Evolutionary conservation across 2,329 filamentous ascomycete species (phyloP), one percentile per base, ranked within the genome.

Genomic region (Pyrenophora tritici-repentis): DNA sequence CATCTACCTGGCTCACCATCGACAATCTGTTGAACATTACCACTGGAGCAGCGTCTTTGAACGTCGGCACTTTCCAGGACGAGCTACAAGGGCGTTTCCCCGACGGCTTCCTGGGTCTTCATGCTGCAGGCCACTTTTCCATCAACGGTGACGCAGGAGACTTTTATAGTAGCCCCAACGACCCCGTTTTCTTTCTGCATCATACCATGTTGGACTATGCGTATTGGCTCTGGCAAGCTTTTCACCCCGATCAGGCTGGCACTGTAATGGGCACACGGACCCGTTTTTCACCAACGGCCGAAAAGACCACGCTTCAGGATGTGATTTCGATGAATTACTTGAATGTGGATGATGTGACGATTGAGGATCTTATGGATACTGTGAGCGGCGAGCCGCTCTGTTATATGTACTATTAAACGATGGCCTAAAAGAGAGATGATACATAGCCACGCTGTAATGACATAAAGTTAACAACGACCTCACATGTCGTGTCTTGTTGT

Each of bases 141-240:
- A 63, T 66, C 10, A 61, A 60, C n/a, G 55, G 55, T 4, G 60
- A 63, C 16, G 74, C 71, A 1, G 71, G 72, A 4, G 78, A 80
- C 61, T 58, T 77, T 12, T 79, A 73, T 56, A 72, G 74, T 4
- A 76, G 73, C 10, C 76, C 78, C 0, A 70, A 67, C 3, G 78
- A 81, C 24, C 76, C 76, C 1, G 53, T 67, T 16, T 80, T 80
- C 63, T 81, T 70, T 58, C 65, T 77, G 34, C 78, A 80, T 53
- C 78, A 81, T 50, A 71, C 70, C 4, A 73, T 75, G 66, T 72
- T 81, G 17, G 78, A 81, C 58, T 67, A 74, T 4, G 65, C 75
- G 0, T 81, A 73, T 68, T 77, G 75, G 75, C 75, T 76, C 16
- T 81, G 79, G 78, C 78, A 81, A 63, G 60, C 56, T 20, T 22